Conservation (phyloP, 2,329 filamentous ascomycete species). For the Ophiostoma montium region DNA sequence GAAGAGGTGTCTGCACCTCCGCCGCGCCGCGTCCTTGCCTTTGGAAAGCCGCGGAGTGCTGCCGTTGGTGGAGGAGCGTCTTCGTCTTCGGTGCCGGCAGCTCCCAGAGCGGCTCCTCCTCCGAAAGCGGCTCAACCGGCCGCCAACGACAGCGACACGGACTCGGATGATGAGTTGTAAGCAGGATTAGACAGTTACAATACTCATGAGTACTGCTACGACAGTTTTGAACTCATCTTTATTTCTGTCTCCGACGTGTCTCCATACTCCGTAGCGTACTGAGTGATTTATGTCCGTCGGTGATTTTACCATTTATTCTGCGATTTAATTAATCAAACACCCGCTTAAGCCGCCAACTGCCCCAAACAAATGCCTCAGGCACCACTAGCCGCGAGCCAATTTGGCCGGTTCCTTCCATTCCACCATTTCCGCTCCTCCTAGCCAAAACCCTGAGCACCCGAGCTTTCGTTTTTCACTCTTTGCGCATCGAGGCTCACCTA, state of each 20-base stretch:
- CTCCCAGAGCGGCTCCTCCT: constrained; percentile 9
- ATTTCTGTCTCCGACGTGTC: no score
- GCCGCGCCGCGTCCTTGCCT: constrained; percentile 15
- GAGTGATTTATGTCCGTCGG: not conserved
- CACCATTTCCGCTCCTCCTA: constrained; percentile 10
- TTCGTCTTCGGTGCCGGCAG: not conserved
- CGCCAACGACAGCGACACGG: constrained; percentile 29
- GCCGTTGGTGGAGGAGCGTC: not conserved
- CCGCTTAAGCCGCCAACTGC: not conserved
- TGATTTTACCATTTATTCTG: not conserved
- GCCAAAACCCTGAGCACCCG: constrained; percentile 14
- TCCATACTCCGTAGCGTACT: no score
- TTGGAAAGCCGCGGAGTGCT: constrained; percentile 6
- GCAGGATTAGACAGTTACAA: no score
- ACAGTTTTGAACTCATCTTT: no score
- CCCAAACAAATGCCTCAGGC: constrained; percentile 6
- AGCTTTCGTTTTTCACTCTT: constrained; percentile 10
- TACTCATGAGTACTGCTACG: no score
- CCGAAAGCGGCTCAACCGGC: constrained; percentile 2
- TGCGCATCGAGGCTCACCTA: constrained; percentile 3
- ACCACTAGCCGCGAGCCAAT: constrained; percentile 5
- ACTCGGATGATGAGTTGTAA: constrained; percentile 42
- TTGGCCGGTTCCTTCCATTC: constrained; percentile 12
- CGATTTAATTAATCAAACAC: not conserved
- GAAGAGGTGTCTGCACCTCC: constrained; percentile 15